Evolutionary conservation across 352 stramenopile species (phyloP), one percentile per base, ranked within the genome.

Genomic region (Pythium pyrilobum): DNA sequence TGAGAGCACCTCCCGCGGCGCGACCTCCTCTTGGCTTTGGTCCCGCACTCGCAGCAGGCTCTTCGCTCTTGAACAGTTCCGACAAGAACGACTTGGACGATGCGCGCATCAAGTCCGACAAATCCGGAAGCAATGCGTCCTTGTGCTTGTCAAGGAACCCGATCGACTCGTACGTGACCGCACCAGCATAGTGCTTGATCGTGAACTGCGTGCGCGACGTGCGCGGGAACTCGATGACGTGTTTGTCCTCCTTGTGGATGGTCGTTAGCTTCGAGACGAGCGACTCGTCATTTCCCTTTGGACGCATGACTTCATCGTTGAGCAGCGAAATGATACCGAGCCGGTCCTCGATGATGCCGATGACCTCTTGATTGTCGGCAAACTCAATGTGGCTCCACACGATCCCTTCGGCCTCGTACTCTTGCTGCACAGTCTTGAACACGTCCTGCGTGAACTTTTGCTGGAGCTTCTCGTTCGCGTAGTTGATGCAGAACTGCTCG

Each of bases 121-220:
- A 64, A 66, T 98, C 93, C 44, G 96, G 95, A 25, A 96, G 87
- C 41, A 98, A 67, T 12, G 90, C 87, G 46, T 98, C 89, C 60
- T 95, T 95, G 75, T 98, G 97, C 62, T 98, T 98, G 47, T 98
- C 92, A 9, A 98, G 70, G 60, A 98, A 98, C 12, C 90, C 90
- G 2, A 80, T 60, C 18, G 91, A 86, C 58, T 94, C 76, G 76
- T 98, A 98, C 11, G 71, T 85, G 46, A 98, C 95, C 25, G 79
- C 57, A 32, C 82, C 94, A 18, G 95, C 95, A 62, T 98, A 98
- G 63, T 98, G 95, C 37, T 94, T 85, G 33, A 98, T 87, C 10
- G 77, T 90, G 54, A 98, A 98, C 31, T 94, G 74, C 12, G 74
- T 89, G 21, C 77, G 77, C 23, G 77, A 89, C 10, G 68, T 89